Base-by-base conservation (phyloP, 768 basidiomycete genomes). In the Candolleomyces eurysporus region DNA sequence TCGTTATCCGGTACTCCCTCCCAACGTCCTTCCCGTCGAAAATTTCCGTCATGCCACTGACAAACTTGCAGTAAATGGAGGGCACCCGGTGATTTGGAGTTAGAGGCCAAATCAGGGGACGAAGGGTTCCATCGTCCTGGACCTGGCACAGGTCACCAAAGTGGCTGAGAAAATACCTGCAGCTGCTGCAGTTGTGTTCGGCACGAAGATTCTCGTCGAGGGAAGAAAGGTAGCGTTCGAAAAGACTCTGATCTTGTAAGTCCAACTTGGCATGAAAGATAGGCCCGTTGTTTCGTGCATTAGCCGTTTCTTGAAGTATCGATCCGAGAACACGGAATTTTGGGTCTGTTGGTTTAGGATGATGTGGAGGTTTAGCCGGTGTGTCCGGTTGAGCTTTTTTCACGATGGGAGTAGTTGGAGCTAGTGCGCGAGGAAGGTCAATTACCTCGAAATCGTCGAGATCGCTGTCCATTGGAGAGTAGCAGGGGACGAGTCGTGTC, bases 121-220 rank as follows among this genome's bases (percentile, higher is more conserved):
- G 19, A 19, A 58, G 48, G 14, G 57, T n/a, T 16, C 57, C 57
- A 32, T 48, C 48, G 16, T 48, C 48, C 22, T 58, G 43, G 19
- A 58, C 48, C 5, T 31, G 14, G 19, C 57, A 58, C 3, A 58
- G 57, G 57, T 49, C 48, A 6, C 57, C 57, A 49, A 48, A 49
- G 9, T 5, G 9, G 10, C 32, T 16, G 13, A 58, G 5, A 46
- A 58, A 58, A 11, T 39, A 4, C 22, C 30, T 43, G 31, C 57
- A 58, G n/a, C 22, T 26, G 7, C 19, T 6, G n/a, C 56, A 58
- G 42, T 17, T 57, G 30, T 22, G 43, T 31, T 58, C 57, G 9
- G 21, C 45, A 21, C 22, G 22, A 10, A 58, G 19, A 36, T 48
- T 49, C 8, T 48, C 57, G 6, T 17, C 1, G 6, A 46, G 45